Conservation (phyloP, 352 stramenopile genomes). For the Detonula confervacea region DNA sequence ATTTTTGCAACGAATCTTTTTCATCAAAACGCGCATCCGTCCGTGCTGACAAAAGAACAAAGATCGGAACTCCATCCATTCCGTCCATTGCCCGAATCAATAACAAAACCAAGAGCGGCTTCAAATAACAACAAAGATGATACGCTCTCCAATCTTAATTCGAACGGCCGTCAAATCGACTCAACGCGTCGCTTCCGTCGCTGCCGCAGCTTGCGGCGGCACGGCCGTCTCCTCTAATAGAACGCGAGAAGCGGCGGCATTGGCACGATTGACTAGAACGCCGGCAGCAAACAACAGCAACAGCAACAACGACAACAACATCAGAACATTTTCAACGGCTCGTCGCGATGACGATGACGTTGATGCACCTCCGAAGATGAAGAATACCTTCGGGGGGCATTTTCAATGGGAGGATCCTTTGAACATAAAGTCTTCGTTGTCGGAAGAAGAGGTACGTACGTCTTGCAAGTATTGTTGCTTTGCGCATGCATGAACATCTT, state of each 20-base stretch:
- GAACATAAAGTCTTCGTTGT: constrained; percentile 44
- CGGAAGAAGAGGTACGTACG: constrained; percentile 46
- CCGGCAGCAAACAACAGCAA: no score
- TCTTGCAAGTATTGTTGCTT: no score
- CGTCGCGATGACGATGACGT: constrained; percentile 15
- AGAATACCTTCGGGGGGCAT: constrained; percentile 44
- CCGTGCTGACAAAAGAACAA: no score
- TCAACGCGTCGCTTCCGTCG: neutral
- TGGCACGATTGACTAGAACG: constrained; percentile 2
- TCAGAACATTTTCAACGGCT: constrained; percentile 1
- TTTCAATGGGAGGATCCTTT: constrained; percentile 54
- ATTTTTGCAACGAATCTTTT: no score
- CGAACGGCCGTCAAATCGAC: constrained; percentile 10
- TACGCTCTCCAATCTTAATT: neutral
- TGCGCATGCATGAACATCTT: no score
- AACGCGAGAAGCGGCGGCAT: neutral
- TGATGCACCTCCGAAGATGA: constrained; percentile 15
- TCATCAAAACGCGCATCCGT: no score
- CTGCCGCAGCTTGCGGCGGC: no score
- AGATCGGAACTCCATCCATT: no score
- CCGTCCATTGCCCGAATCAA: no score
- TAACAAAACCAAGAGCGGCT: no score
- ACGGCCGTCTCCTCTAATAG: no score
- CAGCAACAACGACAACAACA: neutral
- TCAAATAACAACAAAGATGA: constrained; percentile 22